Base-by-base conservation (phyloP, 2,329 filamentous ascomycete genomes). In the Xylaria sp. region DNA sequence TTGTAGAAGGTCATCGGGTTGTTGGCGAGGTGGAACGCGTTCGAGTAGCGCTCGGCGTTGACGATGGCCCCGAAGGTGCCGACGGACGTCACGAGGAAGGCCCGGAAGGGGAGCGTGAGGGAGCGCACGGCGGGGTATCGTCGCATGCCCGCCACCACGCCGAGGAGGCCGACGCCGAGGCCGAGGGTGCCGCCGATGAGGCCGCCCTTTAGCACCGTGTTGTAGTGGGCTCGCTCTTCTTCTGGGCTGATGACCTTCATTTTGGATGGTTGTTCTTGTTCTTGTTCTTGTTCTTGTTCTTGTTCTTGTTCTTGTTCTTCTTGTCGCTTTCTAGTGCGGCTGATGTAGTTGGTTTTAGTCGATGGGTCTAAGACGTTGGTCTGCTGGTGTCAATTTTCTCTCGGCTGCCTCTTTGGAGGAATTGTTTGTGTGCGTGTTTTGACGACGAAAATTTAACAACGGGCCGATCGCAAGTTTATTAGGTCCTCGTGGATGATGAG, bases 231-330 rank as follows among this genome's bases (percentile, higher is more conserved):
- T 69, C 86, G 81, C 83, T 98, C 94, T 84, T 98, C 93, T 88
- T 98, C 93, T 80, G 95, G 93, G 76, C 92, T 97, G 79, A 98
- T 87, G 79, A 98, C 86, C 91, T 98, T 98, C 96, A 98, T 99
- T 71, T 60, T 86, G 81, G 75, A 6, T 72, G 73, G 73, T 69
- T 32, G 44, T 53, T 51, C 12, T 13, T n/a, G n/a, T n/a, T 51
- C 23, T 29, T 51, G 4, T 51, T 27, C 48, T 51, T 47, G n/a
- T 10, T 51, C 12, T 13, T n/a, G n/a, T n/a, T 51, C 23, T 29
- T 51, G 4, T 51, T 27, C 48, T 51, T 35, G 32, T 35, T 5
- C 40, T 42, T 5, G 5, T 18, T 53, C 44, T 37, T 60, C 12
- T 53, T 25, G 37, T 21, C 27, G 21, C 12, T 50, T 42, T 54